A percentile compares a stretch with the other conserved stretches of the same genome.
Evolutionary conservation across 2,329 filamentous ascomycete genomes (phyloP).

Genomic region (Paraconiothyrium sp.): DNA sequence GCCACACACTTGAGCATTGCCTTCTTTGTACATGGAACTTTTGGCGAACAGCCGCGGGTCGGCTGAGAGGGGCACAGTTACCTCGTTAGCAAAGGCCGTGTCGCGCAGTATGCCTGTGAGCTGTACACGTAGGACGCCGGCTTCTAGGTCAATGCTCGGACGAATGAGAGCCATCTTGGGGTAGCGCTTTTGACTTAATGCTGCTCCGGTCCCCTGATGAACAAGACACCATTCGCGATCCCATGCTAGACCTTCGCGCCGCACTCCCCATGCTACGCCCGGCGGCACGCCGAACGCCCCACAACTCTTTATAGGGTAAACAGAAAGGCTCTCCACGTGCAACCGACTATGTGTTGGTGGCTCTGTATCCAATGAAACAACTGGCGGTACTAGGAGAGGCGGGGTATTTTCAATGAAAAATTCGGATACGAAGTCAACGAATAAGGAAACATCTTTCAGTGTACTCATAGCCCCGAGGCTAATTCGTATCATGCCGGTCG

Average conservation of each 20-base stretch:
- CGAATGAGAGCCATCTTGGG: constrained; percentile 86
- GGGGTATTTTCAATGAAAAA: constrained; percentile 52
- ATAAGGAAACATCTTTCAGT: constrained; percentile 73
- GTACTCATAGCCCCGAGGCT: constrained; percentile 94
- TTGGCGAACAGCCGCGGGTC: constrained; percentile 68
- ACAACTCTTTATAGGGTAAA: constrained; percentile 97
- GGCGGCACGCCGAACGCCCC: constrained; percentile 77
- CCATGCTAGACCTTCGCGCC: constrained; percentile 86
- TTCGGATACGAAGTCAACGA: constrained; percentile 72
- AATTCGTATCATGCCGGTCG: constrained; percentile 84
- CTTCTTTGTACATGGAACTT: constrained; percentile 49
- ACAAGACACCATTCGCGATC: constrained; percentile 97
- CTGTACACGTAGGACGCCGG: constrained; percentile 70
- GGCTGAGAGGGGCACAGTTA: constrained; percentile 69
- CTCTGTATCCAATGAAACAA: constrained; percentile 31
- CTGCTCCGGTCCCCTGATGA: constrained; percentile 83
- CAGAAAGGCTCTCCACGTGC: constrained; percentile 60
- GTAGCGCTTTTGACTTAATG: constrained; percentile 87
- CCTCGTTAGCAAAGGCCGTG: constrained; percentile 44
- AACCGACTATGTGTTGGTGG: constrained; percentile 43
- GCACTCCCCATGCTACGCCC: constrained; percentile 76
- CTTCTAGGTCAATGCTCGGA: constrained; percentile 76
- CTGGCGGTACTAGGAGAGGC: constrained; percentile 27
- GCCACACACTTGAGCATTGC: constrained; percentile 79
- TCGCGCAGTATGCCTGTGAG: constrained; percentile 54